These are phyloP conservation scores for Mucor circinelloides DNA, from an alignment of 371 early-diverging fungal genomes.

Conservation along the genomic window DNA sequence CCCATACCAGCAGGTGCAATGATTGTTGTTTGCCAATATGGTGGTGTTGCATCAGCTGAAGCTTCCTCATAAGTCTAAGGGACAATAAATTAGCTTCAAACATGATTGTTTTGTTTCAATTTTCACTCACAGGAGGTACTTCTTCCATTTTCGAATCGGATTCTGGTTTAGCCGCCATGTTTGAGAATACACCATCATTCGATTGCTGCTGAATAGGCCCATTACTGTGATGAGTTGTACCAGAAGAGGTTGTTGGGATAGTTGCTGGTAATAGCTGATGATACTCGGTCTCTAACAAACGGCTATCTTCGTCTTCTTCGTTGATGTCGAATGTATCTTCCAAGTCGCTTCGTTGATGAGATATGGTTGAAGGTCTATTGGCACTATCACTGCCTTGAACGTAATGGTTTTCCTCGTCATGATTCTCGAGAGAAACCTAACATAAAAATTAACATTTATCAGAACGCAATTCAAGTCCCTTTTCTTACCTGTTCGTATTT, in stretches of 20 bases:
- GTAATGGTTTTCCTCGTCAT: neutral
- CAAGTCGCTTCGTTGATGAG: slow-evolving; percentile 20
- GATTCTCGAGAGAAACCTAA: neutral
- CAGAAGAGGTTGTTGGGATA: neutral
- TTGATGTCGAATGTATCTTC: slow-evolving; percentile 29
- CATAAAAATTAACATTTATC: neutral
- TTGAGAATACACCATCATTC: slow-evolving; percentile 69
- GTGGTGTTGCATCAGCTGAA: slow-evolving; percentile 60
- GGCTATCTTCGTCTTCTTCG: slow-evolving; percentile 14
- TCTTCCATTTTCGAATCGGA: slow-evolving; percentile 46
- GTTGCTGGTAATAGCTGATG: neutral
- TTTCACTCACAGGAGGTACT: slow-evolving; percentile 41
- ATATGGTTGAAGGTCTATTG: neutral
- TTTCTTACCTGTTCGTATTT: neutral
- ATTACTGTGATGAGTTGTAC: neutral
- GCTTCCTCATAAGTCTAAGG: slow-evolving; percentile 57
- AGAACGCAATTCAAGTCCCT: neutral
- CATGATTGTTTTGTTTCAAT: neutral
- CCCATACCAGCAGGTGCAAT: slow-evolving; percentile 55
- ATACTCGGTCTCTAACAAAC: neutral
- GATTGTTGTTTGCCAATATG: slow-evolving; percentile 57
- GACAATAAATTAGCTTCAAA: neutral
- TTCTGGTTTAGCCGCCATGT: slow-evolving; percentile 62
- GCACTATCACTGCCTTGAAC: neutral
- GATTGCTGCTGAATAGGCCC: slow-evolving; percentile 11